Percentiles rank a stretch among this genome's conserved stretches.
Evolutionary conservation across 2,329 filamentous ascomycete genomes (phyloP).

Genomic region (Sclerotinia trifoliorum): DNA sequence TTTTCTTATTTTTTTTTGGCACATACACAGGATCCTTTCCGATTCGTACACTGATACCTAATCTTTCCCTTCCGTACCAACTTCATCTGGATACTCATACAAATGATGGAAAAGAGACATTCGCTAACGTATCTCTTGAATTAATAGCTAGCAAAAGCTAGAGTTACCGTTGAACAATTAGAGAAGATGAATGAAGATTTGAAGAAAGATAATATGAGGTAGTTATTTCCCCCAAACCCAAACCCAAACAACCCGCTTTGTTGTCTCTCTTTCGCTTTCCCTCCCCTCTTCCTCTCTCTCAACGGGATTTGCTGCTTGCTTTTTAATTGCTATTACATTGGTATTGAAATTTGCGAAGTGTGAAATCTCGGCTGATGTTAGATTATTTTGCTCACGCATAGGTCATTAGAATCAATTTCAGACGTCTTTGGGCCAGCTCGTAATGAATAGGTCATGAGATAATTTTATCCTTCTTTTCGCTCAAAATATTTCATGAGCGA

Average conservation of each 20-base stretch:
- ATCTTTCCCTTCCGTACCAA: not conserved
- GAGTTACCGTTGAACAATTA: slow-evolving; percentile 40
- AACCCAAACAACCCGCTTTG: too few species aligned
- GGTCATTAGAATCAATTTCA: slow-evolving; percentile 25
- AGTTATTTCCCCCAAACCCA: slow-evolving; percentile 23
- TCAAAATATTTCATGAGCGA: not conserved
- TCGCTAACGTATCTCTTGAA: slow-evolving; percentile 30
- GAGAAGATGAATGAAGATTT: slow-evolving; percentile 56
- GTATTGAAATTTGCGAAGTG: slow-evolving; percentile 17
- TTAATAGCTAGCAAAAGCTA: slow-evolving; percentile 40
- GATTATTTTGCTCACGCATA: slow-evolving; percentile 21
- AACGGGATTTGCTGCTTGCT: slow-evolving; percentile 20
- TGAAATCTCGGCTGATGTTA: slow-evolving; percentile 20
- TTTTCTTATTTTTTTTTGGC: not conserved
- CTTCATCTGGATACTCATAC: not conserved
- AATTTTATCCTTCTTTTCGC: not conserved
- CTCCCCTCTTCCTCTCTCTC: not conserved
- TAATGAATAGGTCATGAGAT: slow-evolving; percentile 7
- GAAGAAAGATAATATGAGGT: slow-evolving; percentile 52
- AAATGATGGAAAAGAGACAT: not conserved
- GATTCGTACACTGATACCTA: not conserved
- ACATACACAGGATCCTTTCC: not conserved
- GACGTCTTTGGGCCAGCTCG: slow-evolving; percentile 22
- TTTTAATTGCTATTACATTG: slow-evolving; percentile 21
- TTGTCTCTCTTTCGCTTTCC: too few species aligned